phyloP scores from a whole-genome alignment of 805 yeast species.

The Candida nonsorbophila region DNA sequence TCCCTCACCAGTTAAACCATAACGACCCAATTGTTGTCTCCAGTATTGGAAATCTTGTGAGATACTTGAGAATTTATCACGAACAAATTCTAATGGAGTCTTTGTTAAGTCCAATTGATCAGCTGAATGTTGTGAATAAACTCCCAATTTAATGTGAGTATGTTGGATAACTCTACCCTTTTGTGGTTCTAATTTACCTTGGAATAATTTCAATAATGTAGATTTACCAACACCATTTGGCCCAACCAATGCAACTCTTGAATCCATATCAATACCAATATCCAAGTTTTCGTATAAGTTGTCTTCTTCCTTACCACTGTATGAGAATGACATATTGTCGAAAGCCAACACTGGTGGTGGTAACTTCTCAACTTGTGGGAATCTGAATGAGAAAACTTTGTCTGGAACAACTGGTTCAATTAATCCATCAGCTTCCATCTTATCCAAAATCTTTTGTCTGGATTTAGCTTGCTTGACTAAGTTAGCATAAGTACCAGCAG shows the following conservation, averaged over 20 bases:
- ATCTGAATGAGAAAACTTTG: constrained; percentile 88
- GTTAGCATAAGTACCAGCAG: constrained; percentile 99
- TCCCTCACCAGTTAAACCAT: constrained; percentile 97
- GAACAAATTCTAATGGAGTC: constrained; percentile 93
- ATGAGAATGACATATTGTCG: constrained; percentile 90
- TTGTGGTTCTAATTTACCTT: constrained; percentile 88
- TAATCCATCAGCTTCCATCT: constrained; percentile 99
- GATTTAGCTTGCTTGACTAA: constrained; percentile 98
- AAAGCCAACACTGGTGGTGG: constrained; percentile 99
- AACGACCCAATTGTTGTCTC: constrained; percentile 97
- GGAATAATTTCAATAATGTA: constrained; percentile 91
- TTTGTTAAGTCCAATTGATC: constrained; percentile 96
- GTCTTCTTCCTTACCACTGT: constrained; percentile 77
- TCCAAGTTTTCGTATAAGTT: constrained; percentile 86
- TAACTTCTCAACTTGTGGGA: constrained; percentile 92
- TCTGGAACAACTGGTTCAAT: constrained; percentile 90
- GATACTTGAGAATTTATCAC: constrained; percentile 83
- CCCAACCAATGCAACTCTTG: constrained; percentile 95
- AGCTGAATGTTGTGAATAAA: constrained; percentile 97
- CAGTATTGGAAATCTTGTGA: constrained; percentile 98
- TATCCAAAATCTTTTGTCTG: constrained; percentile 97
- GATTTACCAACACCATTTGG: constrained; percentile 99
- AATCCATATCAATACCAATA: constrained; percentile 99
- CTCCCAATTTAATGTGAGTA: constrained; percentile 96
- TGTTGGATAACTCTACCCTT: constrained; percentile 95